Conservation (phyloP, 2,329 filamentous ascomycete genomes). For the Stylonectria norvegica region DNA sequence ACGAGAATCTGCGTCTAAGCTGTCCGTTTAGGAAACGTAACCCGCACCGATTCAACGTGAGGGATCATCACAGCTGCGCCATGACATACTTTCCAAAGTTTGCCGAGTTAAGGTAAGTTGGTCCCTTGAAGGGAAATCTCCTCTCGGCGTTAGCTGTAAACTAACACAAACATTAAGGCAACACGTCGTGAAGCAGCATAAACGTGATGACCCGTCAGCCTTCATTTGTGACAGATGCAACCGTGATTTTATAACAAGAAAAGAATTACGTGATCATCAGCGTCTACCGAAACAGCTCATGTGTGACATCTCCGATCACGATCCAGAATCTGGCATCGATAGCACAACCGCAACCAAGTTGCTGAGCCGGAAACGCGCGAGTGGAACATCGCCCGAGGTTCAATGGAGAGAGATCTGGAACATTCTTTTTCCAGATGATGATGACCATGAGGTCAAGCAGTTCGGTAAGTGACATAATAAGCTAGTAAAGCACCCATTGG, state of each 20-base stretch:
- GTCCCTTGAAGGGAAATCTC: fast-evolving
- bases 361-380: constrained; percentile 38
- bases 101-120: constrained; percentile 36
- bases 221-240: constrained; percentile 41
- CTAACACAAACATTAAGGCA: constrained; percentile 29
- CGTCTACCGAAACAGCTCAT: constrained; percentile 39
- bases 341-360: constrained; percentile 39
- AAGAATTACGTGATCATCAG: constrained; percentile 39
- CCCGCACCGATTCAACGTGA: constrained; percentile 43
- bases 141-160: no score
- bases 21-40: constrained; percentile 46
- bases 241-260: constrained; percentile 36
- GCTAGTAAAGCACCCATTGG: no score
- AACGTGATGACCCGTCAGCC: constrained; percentile 39
- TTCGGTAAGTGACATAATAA: constrained; percentile 27
- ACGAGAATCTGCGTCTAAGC: constrained; percentile 39
- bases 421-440: constrained; percentile 41
- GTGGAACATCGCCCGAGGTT: constrained; percentile 35
- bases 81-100: constrained; percentile 43
- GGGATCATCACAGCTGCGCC: constrained; percentile 43
- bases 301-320: constrained; percentile 40
- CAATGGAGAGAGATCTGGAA: constrained; percentile 43
- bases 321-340: constrained; percentile 40
- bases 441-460: constrained; percentile 30
- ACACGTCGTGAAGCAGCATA: constrained; percentile 43